Percentiles rank a stretch among this genome's conserved stretches.
Evolutionary conservation across 116 monocot species (phyloP).

Genomic region (Papilionanthe hybrid): DNA sequence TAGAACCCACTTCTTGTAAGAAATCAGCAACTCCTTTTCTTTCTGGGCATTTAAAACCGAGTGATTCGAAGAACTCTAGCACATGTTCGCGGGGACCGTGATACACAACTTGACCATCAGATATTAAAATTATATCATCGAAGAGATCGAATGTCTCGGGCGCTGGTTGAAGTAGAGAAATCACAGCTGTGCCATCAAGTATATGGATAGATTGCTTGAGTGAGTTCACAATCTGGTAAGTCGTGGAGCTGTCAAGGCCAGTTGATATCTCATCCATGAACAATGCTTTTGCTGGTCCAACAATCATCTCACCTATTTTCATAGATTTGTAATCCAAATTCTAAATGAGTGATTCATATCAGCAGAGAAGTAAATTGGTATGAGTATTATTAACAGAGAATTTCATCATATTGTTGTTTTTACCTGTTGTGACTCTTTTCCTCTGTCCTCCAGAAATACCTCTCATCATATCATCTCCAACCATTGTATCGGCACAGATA

Average conservation of each 20-base stretch:
- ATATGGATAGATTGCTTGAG: conserved; percentile 54
- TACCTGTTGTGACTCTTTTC: conserved; percentile 29
- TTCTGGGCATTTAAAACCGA: conserved; percentile 72
- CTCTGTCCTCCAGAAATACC: conserved; percentile 19
- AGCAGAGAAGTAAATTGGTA: too few species aligned
- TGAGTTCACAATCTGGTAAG: conserved; percentile 70
- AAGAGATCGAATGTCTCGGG: conserved; percentile 79
- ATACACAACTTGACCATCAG: conserved; percentile 67
- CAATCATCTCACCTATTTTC: conserved; percentile 51
- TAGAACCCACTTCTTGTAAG: conserved; percentile 59
- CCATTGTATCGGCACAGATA: conserved; percentile 25
- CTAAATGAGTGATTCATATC: too few species aligned
- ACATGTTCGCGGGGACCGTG: conserved; percentile 73
- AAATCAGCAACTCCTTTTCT: conserved; percentile 80
- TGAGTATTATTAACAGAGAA: neutral
- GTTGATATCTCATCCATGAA: conserved; percentile 93
- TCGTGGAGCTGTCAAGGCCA: conserved; percentile 81
- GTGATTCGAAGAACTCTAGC: conserved; percentile 65
- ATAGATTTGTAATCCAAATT: neutral
- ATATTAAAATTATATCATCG: conserved; percentile 71
- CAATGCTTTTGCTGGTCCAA: conserved; percentile 57
- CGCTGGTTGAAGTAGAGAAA: conserved; percentile 75
- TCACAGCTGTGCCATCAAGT: conserved; percentile 51
- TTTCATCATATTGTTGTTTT: neutral
- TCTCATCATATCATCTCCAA: conserved; percentile 21